A percentile compares a stretch with the other conserved stretches of the same genome.
Conservation (phyloP, 257 asterid species). For the Rhazya stricta region DNA sequence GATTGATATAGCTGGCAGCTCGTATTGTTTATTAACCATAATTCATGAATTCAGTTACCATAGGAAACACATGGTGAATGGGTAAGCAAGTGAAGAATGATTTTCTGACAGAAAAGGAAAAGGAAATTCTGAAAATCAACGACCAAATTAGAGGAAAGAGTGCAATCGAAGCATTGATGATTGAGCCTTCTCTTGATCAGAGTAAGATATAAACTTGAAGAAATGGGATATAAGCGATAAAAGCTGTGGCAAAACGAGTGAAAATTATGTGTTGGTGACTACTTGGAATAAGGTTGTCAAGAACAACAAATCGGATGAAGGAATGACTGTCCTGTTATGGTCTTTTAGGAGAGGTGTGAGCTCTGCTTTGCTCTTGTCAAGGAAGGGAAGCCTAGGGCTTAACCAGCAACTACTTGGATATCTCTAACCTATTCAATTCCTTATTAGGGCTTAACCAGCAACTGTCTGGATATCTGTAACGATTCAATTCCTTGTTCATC, state of each 20-base stretch:
- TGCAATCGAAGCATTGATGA: neutral
- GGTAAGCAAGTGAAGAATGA: neutral
- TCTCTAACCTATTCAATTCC: no score
- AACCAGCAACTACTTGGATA: no score
- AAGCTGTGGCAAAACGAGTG: neutral
- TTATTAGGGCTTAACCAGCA: no score
- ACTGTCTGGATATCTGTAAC: no score
- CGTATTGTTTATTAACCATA: no score
- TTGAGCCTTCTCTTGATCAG: neutral
- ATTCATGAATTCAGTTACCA: no score
- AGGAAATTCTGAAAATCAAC: neutral
- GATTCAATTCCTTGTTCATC: no score
- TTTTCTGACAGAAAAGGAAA: conserved; percentile 6
- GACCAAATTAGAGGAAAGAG: neutral
- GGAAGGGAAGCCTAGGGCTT: neutral
- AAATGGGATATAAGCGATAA: conserved; percentile 10
- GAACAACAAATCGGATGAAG: neutral
- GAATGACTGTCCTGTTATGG: conserved; percentile 3
- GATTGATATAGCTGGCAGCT: no score
- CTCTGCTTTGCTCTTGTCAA: conserved; percentile 7
- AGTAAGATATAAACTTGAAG: neutral
- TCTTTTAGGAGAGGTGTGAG: neutral
- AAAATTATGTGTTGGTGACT: conserved; percentile 12
- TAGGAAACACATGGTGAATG: no score
- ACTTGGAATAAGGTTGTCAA: conserved; percentile 5